Evolutionary conservation across 169 alveolate genomes (phyloP).

Genomic region (Eimeria zaria): DNA sequence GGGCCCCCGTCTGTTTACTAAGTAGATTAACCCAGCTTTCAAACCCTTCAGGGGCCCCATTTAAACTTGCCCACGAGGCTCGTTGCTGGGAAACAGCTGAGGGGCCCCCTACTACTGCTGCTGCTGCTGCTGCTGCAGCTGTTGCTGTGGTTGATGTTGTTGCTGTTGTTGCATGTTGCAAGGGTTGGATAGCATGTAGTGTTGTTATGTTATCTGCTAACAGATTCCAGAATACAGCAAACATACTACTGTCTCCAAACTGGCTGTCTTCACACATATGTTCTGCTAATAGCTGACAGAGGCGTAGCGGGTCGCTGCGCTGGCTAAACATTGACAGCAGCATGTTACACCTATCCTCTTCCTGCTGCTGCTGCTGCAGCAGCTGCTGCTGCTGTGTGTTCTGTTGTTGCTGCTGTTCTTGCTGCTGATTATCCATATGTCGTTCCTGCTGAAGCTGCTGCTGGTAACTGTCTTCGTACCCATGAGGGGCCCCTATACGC

Average conservation of each 20-base stretch:
- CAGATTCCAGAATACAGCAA: constrained; percentile 33
- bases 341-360: neutral
- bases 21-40: neutral
- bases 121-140: too few species aligned
- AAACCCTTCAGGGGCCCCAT: neutral
- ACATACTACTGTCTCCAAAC: neutral
- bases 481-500: neutral
- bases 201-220: neutral
- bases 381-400: neutral
- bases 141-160: too few species aligned
- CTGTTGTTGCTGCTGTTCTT: neutral
- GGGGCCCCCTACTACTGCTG: too few species aligned
- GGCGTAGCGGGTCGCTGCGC: constrained; percentile 1
- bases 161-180: too few species aligned
- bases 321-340: neutral
- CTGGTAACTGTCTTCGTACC: neutral
- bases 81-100: too few species aligned
- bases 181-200: neutral
- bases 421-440: neutral
- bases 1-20: constrained; percentile 25
- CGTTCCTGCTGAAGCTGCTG: neutral
- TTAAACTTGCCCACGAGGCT: too few species aligned
- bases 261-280: constrained; percentile 40
- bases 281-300: neutral
- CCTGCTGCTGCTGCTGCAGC: constrained; percentile 29